phyloP scores from a whole-genome alignment of 306 rosid species.

The Chamaecrista fasciculata region DNA sequence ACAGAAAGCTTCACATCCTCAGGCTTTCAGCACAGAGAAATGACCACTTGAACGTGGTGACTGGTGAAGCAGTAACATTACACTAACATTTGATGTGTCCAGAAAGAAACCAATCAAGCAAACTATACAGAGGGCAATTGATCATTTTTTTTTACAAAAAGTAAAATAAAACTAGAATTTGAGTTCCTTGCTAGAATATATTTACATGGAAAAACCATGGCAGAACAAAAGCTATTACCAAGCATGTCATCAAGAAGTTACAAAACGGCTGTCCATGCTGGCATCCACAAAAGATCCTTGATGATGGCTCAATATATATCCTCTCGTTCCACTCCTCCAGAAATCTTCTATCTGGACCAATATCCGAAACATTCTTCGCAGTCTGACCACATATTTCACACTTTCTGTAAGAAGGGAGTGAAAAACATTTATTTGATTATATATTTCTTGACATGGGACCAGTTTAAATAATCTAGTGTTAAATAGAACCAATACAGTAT shows the following conservation, averaged over 20 bases:
- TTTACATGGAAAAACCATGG: constrained; percentile 89
- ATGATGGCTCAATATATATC: constrained; percentile 38
- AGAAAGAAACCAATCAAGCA: constrained; percentile 29
- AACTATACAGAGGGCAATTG: constrained; percentile 14
- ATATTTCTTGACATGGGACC: too few species aligned
- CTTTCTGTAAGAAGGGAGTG: constrained; percentile 40
- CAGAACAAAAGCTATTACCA: constrained; percentile 85
- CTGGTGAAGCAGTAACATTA: constrained; percentile 21
- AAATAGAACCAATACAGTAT: too few species aligned
- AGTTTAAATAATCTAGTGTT: too few species aligned
- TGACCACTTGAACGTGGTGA: constrained; percentile 27
- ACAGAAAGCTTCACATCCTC: constrained; percentile 33
- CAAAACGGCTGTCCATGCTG: constrained; percentile 93
- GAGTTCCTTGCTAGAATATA: constrained; percentile 54
- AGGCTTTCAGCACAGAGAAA: constrained; percentile 7
- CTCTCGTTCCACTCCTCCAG: constrained; percentile 90
- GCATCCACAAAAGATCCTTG: constrained; percentile 50
- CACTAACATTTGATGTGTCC: not conserved
- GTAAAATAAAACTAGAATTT: constrained; percentile 17
- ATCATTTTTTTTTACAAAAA: too few species aligned
- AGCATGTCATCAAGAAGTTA: constrained; percentile 89
- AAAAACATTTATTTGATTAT: constrained; percentile 14
- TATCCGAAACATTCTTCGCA: constrained; percentile 60
- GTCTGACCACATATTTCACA: constrained; percentile 90
- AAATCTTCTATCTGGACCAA: constrained; percentile 47